These are phyloP conservation scores for Tephrocybe sp. DNA, from an alignment of 768 basidiomycete genomes.

Conservation along the genomic window DNA sequence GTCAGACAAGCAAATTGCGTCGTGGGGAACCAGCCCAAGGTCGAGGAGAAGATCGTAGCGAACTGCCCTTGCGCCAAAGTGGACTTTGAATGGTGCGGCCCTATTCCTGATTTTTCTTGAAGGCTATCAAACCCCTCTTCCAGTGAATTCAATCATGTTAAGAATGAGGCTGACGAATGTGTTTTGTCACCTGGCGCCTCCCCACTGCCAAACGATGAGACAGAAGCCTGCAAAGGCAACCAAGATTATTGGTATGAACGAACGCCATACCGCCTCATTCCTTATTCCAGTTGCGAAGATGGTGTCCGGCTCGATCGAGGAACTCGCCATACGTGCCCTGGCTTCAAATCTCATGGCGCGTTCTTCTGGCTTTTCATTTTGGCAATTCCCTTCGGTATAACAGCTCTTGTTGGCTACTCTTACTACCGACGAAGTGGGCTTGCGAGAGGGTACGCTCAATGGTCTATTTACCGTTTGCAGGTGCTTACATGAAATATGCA, in stretches of 20 bases:
- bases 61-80: slow-evolving; percentile 70
- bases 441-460: slow-evolving; percentile 56
- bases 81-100: slow-evolving; percentile 92
- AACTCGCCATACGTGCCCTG: slow-evolving; percentile 72
- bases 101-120: background rate
- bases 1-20: slow-evolving; percentile 76
- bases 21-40: slow-evolving; percentile 68
- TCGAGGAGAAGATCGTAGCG: slow-evolving; percentile 47
- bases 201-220: slow-evolving; percentile 59
- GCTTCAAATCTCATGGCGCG: slow-evolving; percentile 64
- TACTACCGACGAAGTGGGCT: slow-evolving; percentile 76
- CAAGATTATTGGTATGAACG: slow-evolving; percentile 92
- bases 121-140: background rate
- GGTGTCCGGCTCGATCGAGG: slow-evolving; percentile 82
- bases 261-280: slow-evolving; percentile 87
- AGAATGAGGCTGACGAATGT: slow-evolving; percentile 68
- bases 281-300: slow-evolving; percentile 82
- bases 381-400: slow-evolving; percentile 73
- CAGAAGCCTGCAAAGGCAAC: slow-evolving; percentile 54
- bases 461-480: background rate
- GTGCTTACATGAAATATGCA: slow-evolving; percentile 25
- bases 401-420: slow-evolving; percentile 74
- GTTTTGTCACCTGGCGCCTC: slow-evolving; percentile 70
- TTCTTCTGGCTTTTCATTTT: slow-evolving; percentile 86
- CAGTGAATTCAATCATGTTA: slow-evolving; percentile 92